Evolutionary conservation across 2,329 filamentous ascomycete genomes (phyloP), one percentile per base, ranked within the genome.

Genomic region (Diaporthe vaccinii): DNA sequence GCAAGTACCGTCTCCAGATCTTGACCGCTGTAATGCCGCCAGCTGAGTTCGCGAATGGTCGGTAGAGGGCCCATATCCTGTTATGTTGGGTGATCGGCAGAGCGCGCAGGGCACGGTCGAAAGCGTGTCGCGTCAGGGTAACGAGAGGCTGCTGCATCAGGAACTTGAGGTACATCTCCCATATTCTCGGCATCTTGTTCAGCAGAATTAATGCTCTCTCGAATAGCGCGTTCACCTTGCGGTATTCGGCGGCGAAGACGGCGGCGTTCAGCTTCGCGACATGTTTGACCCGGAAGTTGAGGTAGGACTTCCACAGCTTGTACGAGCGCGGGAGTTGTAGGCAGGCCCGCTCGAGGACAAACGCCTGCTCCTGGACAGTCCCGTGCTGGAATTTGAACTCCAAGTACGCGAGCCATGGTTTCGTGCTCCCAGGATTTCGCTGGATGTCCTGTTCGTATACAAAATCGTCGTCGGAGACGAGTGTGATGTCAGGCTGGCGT

Each of bases 151-250:
- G 97, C 81, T 94, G 92, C 82, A 96, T 91, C 75, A 99, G 88
- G 82, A 99, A 98, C 67, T 90, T 90, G 77, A 99, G 91, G 83
- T 77, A 99, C 92, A 98, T 95, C 83, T 98, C 96, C 97, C 97
- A 99, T 82, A 99, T 97, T 79, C 92, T 91, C 34, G 97, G 97
- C 97, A 99, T 99, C 86, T 99, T 99, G 86, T 99, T 98, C 77
- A 99, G 90, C 55, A 99, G 89, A 75, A 98, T 94, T 70, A 99
- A 87, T 4, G 97, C 96, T 79, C 95, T 91, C 86, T 99, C 97
- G 83, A 98, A 99, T 55, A 98, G 91, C 72, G 94, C 90, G 83
- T 99, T 99, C 83, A 98, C 95, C 85, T 98, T 99, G 82, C 92
- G 90, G 85, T 93, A 98, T 82, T 99, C 96, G 75, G 90, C 86